Conservation (phyloP, 2,329 filamentous ascomycete species). For the Byssochlamys sp. region DNA sequence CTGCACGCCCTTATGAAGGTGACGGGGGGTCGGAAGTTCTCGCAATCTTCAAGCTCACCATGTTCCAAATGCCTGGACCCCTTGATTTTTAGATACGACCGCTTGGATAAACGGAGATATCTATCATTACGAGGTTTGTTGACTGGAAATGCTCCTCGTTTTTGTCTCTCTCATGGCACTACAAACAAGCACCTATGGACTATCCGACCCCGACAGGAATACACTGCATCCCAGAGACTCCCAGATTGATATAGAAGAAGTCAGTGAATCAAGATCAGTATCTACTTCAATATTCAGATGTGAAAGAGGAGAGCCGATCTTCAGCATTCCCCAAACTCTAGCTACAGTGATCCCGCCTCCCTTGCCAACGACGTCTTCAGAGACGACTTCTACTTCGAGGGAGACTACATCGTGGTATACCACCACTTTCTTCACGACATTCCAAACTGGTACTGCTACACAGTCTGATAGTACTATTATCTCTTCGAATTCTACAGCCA, state of each 20-base stretch:
- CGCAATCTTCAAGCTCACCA: background rate
- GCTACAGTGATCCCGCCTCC: background rate
- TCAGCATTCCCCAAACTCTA: background rate
- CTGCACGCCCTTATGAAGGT: background rate
- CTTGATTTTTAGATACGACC: background rate
- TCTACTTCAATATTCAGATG: background rate
- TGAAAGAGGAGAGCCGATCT: background rate
- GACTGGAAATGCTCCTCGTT: background rate
- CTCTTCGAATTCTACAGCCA: background rate
- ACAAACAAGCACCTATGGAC: background rate
- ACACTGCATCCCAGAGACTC: background rate
- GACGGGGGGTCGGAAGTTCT: background rate
- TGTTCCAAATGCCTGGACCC: background rate
- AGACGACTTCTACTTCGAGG: background rate
- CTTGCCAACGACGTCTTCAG: background rate
- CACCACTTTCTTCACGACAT: background rate
- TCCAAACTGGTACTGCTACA: background rate
- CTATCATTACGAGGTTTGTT: background rate
- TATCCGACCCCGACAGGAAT: background rate
- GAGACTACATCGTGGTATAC: background rate
- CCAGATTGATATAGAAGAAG: background rate
- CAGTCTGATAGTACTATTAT: background rate
- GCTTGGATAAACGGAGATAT: background rate
- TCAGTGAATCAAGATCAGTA: background rate
- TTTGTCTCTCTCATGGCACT: background rate